Base-by-base conservation (phyloP, 2,329 filamentous ascomycete species). In the Penicillium sp. region DNA sequence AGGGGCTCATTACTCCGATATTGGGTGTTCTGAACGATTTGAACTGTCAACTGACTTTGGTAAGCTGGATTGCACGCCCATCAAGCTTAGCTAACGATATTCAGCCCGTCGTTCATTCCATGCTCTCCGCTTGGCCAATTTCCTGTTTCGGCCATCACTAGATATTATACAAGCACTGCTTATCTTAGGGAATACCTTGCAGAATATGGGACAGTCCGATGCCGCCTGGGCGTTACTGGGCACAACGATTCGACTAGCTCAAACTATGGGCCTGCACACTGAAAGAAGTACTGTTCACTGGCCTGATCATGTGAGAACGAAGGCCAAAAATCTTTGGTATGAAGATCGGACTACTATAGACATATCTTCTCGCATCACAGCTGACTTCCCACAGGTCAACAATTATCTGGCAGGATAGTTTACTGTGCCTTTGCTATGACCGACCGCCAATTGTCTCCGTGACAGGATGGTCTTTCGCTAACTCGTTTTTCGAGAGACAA, bases 41-140 rank as follows among this genome's bases (percentile, higher is more conserved):
- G 60, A 68, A 15, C 37, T 64, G 16, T 59, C 60, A 15, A 66
- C 60, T 13, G 64, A 70, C 4, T 64, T 70, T 27, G 65, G 68
- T 71, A 61, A 6, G 60, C 42, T n/a, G 15, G 12, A 8, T 21
- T 23, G 4, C 8, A 15, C 9, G 4, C 10, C n/a, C 34, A 27
- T 21, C 13, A 29, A 23, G 6, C 16, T 18, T 40, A 35, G 34
- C 39, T 59, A 46, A 57, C 21, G 15, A 15, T 13, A 41, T 37
- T 2, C 49, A 69, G 67, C 64, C 15, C 65, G 63, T n/a, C 61
- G 64, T 3, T 68, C 64, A 6, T 69, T 69, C 52, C 80, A 84
- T 58, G 82, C 81, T 56, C 71, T 84, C 3, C 78, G 82, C 2
- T 77, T 84, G 53, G 80, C 80, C 4, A 85, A 84, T 56, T 84